Evolutionary conservation across 345 rosid species (phyloP), one percentile per base, ranked within the genome.

Genomic region (Arabidopsis arenosa): DNA sequence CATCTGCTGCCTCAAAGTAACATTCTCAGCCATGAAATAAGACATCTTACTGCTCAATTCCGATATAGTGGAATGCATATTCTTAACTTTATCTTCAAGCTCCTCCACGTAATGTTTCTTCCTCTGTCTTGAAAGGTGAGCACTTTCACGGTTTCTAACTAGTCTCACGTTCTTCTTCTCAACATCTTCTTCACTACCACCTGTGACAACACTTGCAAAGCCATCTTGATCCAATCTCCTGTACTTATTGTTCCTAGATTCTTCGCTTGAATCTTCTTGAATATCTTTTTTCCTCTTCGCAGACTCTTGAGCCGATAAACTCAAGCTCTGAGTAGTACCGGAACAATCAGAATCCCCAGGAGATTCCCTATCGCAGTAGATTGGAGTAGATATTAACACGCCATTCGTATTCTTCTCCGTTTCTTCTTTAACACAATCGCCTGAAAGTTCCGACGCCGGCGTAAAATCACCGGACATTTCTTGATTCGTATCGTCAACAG

Each of bases 91-190:
- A 21, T 90, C 98, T 74, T 94, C 95, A 26, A 94, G 81, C 86
- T 94, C 98, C 81, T 92, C 93, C 7, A 92, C 90, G 78, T 94
- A 92, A 76, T 90, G 89, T 74, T 90, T 94, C 92, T 86, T 94
- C 79, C 97, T 82, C 84, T 89, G 97, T 54, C 98, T 81, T 1
- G 98, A 92, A 30, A 94, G 83, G 67, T 89, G 98, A 30, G 98
- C 97, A 13, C 98, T 94, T 78, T 91, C 98, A 6, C 97, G 85
- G 75, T 94, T 94, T 68, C 95, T 77, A 82, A 85, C 80, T 35
- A 92, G 77, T 84, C 95, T 86, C 23, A 87, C 87, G 68, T 56
- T 87, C 81, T 60, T 84, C 81, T 84, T 90, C 0, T 92, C 93
- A 58, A 80, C 94, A 9, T 73, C 92, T 36, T 28, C 69, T 49